Evolutionary conservation across 345 rosid genomes (phyloP).

Genomic region (Turritis glabra): DNA sequence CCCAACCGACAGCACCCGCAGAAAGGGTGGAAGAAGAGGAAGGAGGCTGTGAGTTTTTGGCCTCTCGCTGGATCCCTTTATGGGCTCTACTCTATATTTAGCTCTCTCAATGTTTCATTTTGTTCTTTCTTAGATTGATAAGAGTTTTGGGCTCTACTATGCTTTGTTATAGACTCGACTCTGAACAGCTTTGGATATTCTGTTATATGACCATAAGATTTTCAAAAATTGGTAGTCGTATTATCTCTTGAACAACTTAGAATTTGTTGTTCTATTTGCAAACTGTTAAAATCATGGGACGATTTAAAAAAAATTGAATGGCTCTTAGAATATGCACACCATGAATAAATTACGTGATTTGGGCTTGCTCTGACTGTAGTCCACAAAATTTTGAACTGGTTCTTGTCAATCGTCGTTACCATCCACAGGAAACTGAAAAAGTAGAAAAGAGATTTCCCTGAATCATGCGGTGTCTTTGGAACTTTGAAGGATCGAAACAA

Average conservation of each 20-base stretch:
- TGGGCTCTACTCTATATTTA: neutral
- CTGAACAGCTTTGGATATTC: neutral
- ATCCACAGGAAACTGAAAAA: too few species aligned
- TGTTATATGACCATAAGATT: neutral
- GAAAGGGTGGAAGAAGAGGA: conserved; percentile 87
- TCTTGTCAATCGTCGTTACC: too few species aligned
- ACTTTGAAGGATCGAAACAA: too few species aligned
- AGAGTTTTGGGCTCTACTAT: neutral
- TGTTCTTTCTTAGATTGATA: conserved; percentile 10
- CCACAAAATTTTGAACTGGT: neutral
- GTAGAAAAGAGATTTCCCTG: too few species aligned
- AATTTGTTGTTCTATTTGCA: neutral
- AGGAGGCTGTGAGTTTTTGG: conserved; percentile 59
- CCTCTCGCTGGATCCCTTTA: neutral
- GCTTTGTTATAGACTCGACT: neutral
- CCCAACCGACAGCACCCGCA: conserved; percentile 77
- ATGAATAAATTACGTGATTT: too few species aligned
- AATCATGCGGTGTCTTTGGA: too few species aligned
- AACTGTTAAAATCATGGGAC: neutral
- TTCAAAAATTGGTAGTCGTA: neutral
- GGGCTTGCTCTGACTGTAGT: too few species aligned
- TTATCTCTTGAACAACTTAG: neutral
- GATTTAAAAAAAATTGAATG: neutral
- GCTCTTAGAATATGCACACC: too few species aligned
- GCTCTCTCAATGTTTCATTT: neutral